Base-by-base conservation (phyloP, 2,329 filamentous ascomycete species). In the Parastagonospora nodorum region DNA sequence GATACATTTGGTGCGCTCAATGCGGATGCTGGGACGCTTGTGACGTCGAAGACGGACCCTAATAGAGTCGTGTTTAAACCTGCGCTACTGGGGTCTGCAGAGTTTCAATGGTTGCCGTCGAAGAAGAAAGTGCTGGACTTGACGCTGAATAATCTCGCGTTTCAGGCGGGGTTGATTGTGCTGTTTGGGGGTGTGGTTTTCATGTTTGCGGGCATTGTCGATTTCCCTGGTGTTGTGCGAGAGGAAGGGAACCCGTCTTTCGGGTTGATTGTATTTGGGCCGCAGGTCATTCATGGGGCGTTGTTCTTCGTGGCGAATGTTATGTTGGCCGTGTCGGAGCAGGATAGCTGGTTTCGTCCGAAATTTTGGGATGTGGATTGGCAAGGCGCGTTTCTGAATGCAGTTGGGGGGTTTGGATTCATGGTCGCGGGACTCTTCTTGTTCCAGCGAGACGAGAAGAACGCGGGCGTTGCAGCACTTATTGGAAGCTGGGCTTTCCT, bases 171-270 rank as follows among this genome's bases (percentile, higher is more conserved):
- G 2, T 55, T 72, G 2, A 58, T 68, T 2, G 62, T 66, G 8
- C 50, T 69, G 6, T 61, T 71, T 27, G 61, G 67, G 8, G 66
- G 66, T 14, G 47, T 71, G 2, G 60, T 69, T 35, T 67, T 71
- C 45, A 66, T 67, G 59, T 58, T 68, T 35, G 63, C 63, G 2
- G 67, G 63, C 2, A 57, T 69, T n/a, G 59, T 63, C 12, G 64
- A 63, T 29, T 66, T 63, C 12, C 66, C 65, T 2, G 63, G 59
- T n/a, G 11, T 69, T 1, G 52, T 69, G 0, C n/a, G 54, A 0
- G 57, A 64, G 24, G 42, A 60, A 9, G 47, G 50, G 2, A 37
- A 15, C 27, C 51, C 59, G 0, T 32, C 55, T 3, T 64, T 61
- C 9, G 44, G 36, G 0, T 38, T 51, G 5, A 43, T 69, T 4